Evolutionary conservation across 164 flowering plant species (phyloP).

Genomic region (Dillenia turbinata): DNA sequence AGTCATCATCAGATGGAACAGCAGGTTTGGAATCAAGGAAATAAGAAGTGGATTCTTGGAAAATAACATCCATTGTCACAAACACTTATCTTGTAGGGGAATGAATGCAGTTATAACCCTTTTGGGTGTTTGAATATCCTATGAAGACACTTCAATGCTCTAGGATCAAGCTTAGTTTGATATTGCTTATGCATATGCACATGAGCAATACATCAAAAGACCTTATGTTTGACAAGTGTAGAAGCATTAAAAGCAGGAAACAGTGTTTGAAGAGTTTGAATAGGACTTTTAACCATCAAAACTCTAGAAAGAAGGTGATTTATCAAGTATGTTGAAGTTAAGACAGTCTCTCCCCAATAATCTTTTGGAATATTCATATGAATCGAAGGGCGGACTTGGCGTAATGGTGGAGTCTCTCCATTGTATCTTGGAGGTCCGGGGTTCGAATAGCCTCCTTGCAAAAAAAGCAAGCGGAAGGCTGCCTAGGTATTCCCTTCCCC

Average conservation of each 20-base stretch:
- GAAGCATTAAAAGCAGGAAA: not conserved
- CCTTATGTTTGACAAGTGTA: not conserved
- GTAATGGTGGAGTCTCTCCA: no score
- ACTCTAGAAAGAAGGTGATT: not conserved
- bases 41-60: no score
- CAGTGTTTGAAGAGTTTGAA: not conserved
- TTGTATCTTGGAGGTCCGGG: no score
- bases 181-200: not conserved
- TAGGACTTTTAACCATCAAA: not conserved
- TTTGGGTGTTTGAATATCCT: not conserved
- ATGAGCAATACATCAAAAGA: conserved; percentile 4
- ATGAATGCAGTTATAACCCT: no score
- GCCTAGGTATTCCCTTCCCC: no score
- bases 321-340: not conserved
- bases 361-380: not conserved
- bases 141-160: not conserved
- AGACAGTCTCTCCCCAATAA: not conserved
- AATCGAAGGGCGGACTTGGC: not conserved
- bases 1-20: no score
- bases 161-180: not conserved
- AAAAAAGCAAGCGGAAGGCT: no score
- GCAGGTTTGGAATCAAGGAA: no score
- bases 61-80: no score
- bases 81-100: not conserved
- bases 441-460: no score